phyloP scores from a whole-genome alignment of 345 rosid genomes.

The Mangifera indica region DNA sequence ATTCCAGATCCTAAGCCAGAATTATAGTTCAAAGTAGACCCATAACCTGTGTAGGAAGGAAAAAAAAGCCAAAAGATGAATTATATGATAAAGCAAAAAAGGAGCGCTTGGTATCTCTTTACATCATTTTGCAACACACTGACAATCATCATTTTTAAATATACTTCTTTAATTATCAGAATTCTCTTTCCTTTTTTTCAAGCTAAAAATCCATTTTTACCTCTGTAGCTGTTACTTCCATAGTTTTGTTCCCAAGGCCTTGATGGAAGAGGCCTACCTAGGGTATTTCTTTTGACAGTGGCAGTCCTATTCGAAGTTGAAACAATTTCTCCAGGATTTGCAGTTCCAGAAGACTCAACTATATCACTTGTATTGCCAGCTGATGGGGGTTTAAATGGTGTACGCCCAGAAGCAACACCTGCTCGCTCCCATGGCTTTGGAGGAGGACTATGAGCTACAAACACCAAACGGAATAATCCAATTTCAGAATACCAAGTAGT shows the following conservation, averaged over 20 bases:
- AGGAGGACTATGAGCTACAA: conserved; percentile 25
- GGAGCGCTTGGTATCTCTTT: not conserved
- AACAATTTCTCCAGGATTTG: conserved; percentile 79
- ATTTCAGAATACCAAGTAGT: not conserved
- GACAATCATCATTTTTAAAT: conserved; percentile 2
- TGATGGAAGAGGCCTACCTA: conserved; percentile 69
- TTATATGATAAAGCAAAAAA: not conserved
- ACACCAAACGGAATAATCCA: not conserved
- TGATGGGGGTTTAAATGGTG: conserved; percentile 25
- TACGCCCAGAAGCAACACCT: conserved; percentile 13
- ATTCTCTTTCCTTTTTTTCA: not conserved
- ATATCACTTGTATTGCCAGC: conserved; percentile 24
- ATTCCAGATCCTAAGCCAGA: conserved; percentile 71
- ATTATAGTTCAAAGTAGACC: conserved; percentile 59
- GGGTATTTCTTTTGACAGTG: conserved; percentile 46
- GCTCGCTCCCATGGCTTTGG: conserved; percentile 26
- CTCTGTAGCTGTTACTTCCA: conserved; percentile 55
- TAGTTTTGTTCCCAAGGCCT: conserved; percentile 88
- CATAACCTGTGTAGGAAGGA: conserved; percentile 48
- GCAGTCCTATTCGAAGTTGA: conserved; percentile 43
- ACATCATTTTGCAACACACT: not conserved
- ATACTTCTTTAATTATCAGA: not conserved
- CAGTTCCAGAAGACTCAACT: conserved; percentile 90
- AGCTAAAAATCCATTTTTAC: conserved; percentile 20
- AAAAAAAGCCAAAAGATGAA: not conserved